These are phyloP conservation scores for Magnaporthiopsis poae DNA, from an alignment of 2,329 filamentous ascomycete genomes.

Conservation along the genomic window DNA sequence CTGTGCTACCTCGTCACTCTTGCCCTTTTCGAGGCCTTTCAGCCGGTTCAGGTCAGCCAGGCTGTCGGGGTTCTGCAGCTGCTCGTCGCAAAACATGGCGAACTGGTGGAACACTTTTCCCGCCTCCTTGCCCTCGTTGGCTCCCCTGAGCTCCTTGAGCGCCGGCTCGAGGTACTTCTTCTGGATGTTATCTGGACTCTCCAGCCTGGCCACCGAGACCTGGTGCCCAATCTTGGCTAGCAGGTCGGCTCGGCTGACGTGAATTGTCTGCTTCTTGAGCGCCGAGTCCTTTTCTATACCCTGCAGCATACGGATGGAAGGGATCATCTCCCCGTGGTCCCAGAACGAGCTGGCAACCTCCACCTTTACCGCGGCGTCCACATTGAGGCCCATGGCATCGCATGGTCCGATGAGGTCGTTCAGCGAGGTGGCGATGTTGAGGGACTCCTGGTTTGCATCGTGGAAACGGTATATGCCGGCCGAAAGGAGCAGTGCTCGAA, in stretches of 20 bases:
- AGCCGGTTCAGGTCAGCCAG: slow-evolving; percentile 77
- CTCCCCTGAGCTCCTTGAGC: slow-evolving; percentile 66
- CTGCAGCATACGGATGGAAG: slow-evolving; percentile 82
- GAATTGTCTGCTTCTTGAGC: slow-evolving; percentile 58
- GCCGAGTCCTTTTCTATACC: slow-evolving; percentile 54
- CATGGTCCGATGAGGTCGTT: slow-evolving; percentile 65
- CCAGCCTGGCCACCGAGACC: slow-evolving; percentile 77
- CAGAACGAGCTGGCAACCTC: slow-evolving; percentile 85
- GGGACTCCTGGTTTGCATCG: slow-evolving; percentile 71
- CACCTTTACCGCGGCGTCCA: slow-evolving; percentile 67
- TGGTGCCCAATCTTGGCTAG: slow-evolving; percentile 81
- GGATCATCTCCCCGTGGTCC: slow-evolving; percentile 83
- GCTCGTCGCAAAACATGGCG: slow-evolving; percentile 87
- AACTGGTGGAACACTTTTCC: slow-evolving; percentile 91
- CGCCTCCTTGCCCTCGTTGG: slow-evolving; percentile 59
- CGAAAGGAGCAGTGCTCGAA: slow-evolving; percentile 65
- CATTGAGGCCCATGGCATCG: slow-evolving; percentile 58
- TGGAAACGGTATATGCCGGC: slow-evolving; percentile 70
- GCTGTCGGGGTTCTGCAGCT: slow-evolving; percentile 76
- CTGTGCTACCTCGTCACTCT: slow-evolving; percentile 68
- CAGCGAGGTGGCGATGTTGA: slow-evolving; percentile 77
- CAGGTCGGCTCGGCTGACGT: slow-evolving; percentile 65
- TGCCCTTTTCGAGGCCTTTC: slow-evolving; percentile 67
- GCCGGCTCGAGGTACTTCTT: slow-evolving; percentile 76
- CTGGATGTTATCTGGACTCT: slow-evolving; percentile 85